Conservation (phyloP, 1,139 yeast genomes). For the Petasospora rhodanensis region DNA sequence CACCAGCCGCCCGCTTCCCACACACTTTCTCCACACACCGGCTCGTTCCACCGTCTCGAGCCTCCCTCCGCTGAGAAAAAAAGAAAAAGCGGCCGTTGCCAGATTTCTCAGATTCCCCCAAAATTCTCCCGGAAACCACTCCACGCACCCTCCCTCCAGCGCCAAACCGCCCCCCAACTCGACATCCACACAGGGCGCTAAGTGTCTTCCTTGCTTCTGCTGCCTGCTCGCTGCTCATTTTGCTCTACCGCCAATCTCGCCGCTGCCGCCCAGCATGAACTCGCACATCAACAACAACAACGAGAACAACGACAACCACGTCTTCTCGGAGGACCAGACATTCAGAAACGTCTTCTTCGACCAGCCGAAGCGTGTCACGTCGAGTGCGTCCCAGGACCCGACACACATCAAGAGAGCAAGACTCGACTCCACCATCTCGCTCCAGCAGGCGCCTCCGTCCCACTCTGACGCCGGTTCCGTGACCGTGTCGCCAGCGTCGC, state of each 20-base stretch:
- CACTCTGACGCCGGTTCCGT: constrained; percentile 7
- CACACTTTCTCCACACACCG: not conserved
- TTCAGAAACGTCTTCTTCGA: constrained; percentile 32
- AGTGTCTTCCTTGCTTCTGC: not conserved
- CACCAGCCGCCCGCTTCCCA: no score
- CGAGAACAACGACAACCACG: constrained; percentile 33
- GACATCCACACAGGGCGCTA: no score
- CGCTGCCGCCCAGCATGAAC: no score
- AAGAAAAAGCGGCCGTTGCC: not conserved
- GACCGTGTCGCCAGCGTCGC: constrained; percentile 9
- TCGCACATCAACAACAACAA: constrained; percentile 30
- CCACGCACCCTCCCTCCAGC: not conserved
- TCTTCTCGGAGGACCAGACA: constrained; percentile 30
- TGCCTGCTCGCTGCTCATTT: not conserved
- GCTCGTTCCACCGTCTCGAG: no score
- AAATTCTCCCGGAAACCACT: not conserved
- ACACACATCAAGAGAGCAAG: constrained; percentile 30
- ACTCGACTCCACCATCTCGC: constrained; percentile 27
- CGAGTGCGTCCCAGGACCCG: constrained; percentile 17
- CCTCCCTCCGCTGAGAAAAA: no score
- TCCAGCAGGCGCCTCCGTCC: constrained; percentile 10
- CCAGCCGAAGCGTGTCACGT: constrained; percentile 24
- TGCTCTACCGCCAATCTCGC: not conserved
- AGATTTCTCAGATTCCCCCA: not conserved
- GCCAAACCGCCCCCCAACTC: no score